Evolutionary conservation across 768 basidiomycete genomes (phyloP).

Genomic region (Suillus occidentalis): DNA sequence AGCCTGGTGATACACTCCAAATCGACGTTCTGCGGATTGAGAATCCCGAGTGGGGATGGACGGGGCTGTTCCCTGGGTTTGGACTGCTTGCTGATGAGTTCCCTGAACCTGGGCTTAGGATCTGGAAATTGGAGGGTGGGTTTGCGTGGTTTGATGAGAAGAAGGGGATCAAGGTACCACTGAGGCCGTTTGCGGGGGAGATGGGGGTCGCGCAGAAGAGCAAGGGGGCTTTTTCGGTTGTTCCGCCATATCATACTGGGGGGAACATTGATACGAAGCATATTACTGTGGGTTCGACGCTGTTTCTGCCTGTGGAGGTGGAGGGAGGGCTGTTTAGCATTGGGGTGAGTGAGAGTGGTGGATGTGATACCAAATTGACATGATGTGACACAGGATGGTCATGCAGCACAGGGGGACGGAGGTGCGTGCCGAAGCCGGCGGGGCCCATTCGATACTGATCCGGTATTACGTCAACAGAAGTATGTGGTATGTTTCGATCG

Average conservation of each 20-base stretch:
- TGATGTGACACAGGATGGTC: slow-evolving; percentile 49
- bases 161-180: slow-evolving; percentile 47
- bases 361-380: background rate
- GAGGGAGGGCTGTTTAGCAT: slow-evolving; percentile 62
- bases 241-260: slow-evolving; percentile 61
- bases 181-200: slow-evolving; percentile 61
- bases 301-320: slow-evolving; percentile 59
- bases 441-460: background rate
- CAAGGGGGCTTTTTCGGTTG: slow-evolving; percentile 55
- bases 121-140: slow-evolving; percentile 49
- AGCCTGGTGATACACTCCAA: slow-evolving; percentile 58
- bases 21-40: slow-evolving; percentile 55
- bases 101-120: slow-evolving; percentile 48
- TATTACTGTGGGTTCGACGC: slow-evolving; percentile 51
- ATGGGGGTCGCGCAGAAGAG: slow-evolving; percentile 59
- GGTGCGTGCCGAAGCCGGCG: slow-evolving; percentile 36
- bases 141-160: slow-evolving; percentile 53
- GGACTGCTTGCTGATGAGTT: slow-evolving; percentile 59
- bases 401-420: slow-evolving; percentile 68
- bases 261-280: slow-evolving; percentile 65
- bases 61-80: slow-evolving; percentile 57
- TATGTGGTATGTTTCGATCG: slow-evolving; percentile 47
- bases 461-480: slow-evolving; percentile 39
- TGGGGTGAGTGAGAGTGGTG: slow-evolving; percentile 43
- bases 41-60: slow-evolving; percentile 64